Evolutionary conservation across 345 rosid genomes (phyloP), one percentile per base, ranked within the genome.

Genomic region (Zanthoxylum bungeanum): DNA sequence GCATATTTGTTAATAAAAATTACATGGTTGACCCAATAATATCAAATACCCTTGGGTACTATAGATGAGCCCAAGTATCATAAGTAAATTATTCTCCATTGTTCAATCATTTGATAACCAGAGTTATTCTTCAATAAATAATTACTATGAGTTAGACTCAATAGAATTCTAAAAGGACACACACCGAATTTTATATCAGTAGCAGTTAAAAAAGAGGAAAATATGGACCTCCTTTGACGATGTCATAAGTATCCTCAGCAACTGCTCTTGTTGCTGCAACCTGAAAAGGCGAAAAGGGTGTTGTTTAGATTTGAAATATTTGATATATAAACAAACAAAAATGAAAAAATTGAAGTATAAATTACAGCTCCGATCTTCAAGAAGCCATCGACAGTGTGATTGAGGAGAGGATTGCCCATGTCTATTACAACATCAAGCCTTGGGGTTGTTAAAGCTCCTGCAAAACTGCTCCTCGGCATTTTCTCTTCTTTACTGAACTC

Each of bases 321-420:
- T n/a, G n/a, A n/a, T n/a, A n/a, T n/a, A n/a, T n/a, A n/a, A n/a
- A n/a, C n/a, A n/a, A n/a, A n/a, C n/a, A 71, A 50, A 30, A 28
- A 42, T 11, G 24, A 33, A 14, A 46, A 14, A 62, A 22, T 11
- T n/a, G n/a, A n/a, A n/a, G n/a, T n/a, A n/a, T n/a, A n/a, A 16
- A 27, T 47, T 85, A 93, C 97, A 64, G 89, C 75, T 82, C 90
- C 98, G 68, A 87, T 88, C 92, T 93, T 93, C 82, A 93, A 82
- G 81, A 89, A 91, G 5, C 91, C 97, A 78, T 91, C 97, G 40
- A 85, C 82, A 50, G 91, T 81, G 81, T 79, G 77, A 69, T 93
- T 91, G 63, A 91, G 92, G 19, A 93, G 79, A 49, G 88, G 90
- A 73, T 85, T 75, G 71, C 97, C 97, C 86, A 71, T 82, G 77